Evolutionary conservation across 2,329 filamentous ascomycete genomes (phyloP).

Genomic region (Diaporthe aspalathi): DNA sequence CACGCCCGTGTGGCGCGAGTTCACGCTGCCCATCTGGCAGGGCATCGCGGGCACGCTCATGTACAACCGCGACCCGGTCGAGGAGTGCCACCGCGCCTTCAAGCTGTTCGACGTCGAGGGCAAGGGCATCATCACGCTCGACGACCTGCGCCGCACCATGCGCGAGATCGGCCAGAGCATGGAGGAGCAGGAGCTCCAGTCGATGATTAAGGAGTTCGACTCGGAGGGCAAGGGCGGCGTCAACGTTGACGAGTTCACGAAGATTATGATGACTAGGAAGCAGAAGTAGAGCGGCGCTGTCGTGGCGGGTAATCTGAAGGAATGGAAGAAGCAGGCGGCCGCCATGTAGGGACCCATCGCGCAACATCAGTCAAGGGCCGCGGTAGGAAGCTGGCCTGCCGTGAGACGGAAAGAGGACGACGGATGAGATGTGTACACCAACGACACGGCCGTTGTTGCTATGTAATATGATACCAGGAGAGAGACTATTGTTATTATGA

Average conservation of each 20-base stretch:
- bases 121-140: conserved; percentile 91
- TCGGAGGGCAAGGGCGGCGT: conserved; percentile 89
- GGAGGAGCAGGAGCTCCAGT: conserved; percentile 89
- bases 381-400: conserved; percentile 11
- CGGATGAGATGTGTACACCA: not conserved
- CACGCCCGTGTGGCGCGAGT: conserved; percentile 75
- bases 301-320: conserved; percentile 11
- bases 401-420: not conserved
- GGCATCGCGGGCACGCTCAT: conserved; percentile 84
- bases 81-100: conserved; percentile 93
- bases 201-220: conserved; percentile 99
- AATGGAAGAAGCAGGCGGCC: conserved; percentile 22
- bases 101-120: conserved; percentile 90
- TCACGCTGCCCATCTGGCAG: conserved; percentile 79
- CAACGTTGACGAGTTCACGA: conserved; percentile 75
- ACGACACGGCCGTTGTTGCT: conserved; percentile 10
- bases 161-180: conserved; percentile 92
- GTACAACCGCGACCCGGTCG: conserved; percentile 82
- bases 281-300: conserved; percentile 39
- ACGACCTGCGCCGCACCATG: conserved; percentile 88
- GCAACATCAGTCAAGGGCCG: conserved; percentile 2
- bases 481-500: conserved; percentile 9
- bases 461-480: conserved; percentile 32
- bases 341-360: not conserved
- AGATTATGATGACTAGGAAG: conserved; percentile 64